Evolutionary conservation across 441 rosid species (phyloP), one percentile per base, ranked within the genome.

Genomic region (Isatis lusitanica): DNA sequence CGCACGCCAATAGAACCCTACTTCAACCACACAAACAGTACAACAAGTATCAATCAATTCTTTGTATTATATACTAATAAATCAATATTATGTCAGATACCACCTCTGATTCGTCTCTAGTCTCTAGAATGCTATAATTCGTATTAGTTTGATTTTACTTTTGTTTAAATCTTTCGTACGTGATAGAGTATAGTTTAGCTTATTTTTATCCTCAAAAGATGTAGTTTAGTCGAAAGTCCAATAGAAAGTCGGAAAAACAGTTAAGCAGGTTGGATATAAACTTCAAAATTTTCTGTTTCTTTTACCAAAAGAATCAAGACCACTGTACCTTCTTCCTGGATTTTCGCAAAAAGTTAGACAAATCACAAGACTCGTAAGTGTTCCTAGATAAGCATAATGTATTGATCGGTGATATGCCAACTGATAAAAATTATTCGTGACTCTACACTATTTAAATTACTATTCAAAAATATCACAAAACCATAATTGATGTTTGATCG

Each of bases 1-100:
- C 60, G 63, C 39, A 24, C 31, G 39, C 59, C 66, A 63, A 55
- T 62, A 16, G 43, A 69, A 46, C 52, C 65, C 64, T 68, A 68
- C 74, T 60, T 66, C 73, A 64, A 73, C 70, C 42, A 44, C 50
- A 73, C 64, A 73, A 63, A 53, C 17, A 35, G 43, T 36, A 47
- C 36, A 21, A n/a, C 40, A 33, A 43, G 40, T 73, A 9, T 73
- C 65, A 44, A 53, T 38, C 39, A 36, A 31, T 42, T 42, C 55
- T 60, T 26, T 26, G 15, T 4, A 60, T 65, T 46, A 43, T 44
- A 44, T n/a, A n/a, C n/a, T n/a, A 35, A 44, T n/a, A 35, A 35
- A 52, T 18, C 10, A 28, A 17, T 51, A 42, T 53, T 7, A 28
- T 53, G 65, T 73, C 24, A 17, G 18, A 44, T 64, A 15, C 56